These are phyloP conservation scores for Pseudopyricularia cyperi DNA, from an alignment of 2,329 filamentous ascomycete species.

Conservation along the genomic window DNA sequence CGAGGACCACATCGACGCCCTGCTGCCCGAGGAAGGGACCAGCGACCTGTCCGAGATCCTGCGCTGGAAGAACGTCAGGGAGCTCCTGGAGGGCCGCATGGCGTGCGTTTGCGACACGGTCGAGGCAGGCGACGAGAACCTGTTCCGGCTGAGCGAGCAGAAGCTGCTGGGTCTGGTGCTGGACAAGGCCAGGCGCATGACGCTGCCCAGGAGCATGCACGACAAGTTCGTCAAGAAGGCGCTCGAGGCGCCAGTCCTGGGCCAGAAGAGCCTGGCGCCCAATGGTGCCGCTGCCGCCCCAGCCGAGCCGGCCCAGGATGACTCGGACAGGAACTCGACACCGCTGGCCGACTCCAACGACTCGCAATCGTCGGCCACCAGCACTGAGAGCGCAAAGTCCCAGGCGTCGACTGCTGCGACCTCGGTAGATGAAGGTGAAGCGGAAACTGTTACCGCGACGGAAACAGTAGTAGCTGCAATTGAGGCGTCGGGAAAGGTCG, in stretches of 20 bases:
- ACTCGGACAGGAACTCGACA: not conserved
- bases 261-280: constrained; percentile 39
- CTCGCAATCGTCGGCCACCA: constrained; percentile 27
- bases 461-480: constrained; percentile 26
- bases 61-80: constrained; percentile 27
- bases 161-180: constrained; percentile 57
- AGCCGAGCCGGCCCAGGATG: not conserved
- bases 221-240: constrained; percentile 67
- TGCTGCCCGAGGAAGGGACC: constrained; percentile 30
- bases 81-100: constrained; percentile 51
- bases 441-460: not conserved
- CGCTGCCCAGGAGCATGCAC: constrained; percentile 70
- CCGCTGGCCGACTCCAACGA: constrained; percentile 20
- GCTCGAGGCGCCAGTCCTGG: constrained; percentile 64
- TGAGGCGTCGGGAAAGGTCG: constrained; percentile 32
- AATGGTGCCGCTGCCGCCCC: constrained; percentile 20
- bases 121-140: constrained; percentile 68
- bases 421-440: constrained; percentile 17
- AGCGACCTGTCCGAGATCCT: constrained; percentile 48
- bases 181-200: constrained; percentile 60
- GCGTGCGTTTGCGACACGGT: constrained; percentile 65
- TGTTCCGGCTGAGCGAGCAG: constrained; percentile 66
- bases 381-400: constrained; percentile 21
- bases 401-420: constrained; percentile 32
- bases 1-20: constrained; percentile 59